phyloP scores from a whole-genome alignment of 495 filamentous ascomycete species.

The Penicillium steckii region DNA sequence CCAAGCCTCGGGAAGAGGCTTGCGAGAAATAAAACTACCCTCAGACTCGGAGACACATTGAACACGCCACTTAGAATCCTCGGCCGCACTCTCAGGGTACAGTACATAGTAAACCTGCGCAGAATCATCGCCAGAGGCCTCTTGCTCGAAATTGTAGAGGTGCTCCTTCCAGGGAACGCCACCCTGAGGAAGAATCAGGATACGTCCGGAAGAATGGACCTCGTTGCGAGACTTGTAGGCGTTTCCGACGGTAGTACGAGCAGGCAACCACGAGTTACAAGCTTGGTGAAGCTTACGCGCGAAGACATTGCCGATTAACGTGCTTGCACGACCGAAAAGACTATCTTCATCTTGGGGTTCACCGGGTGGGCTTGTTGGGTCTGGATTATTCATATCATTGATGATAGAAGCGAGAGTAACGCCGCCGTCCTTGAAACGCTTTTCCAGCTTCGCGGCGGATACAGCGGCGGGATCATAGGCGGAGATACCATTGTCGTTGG shows the following conservation, averaged over 20 bases:
- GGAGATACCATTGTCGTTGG: slow-evolving; percentile 92
- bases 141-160: slow-evolving; percentile 80
- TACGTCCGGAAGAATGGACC: slow-evolving; percentile 69
- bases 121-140: slow-evolving; percentile 40
- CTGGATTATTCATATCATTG: slow-evolving; percentile 70
- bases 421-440: slow-evolving; percentile 75
- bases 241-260: slow-evolving; percentile 68
- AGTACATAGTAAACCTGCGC: slow-evolving; percentile 77
- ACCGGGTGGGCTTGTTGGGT: slow-evolving; percentile 37
- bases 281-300: slow-evolving; percentile 65
- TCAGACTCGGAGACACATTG: slow-evolving; percentile 79
- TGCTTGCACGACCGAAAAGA: slow-evolving; percentile 72
- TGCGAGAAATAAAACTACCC: slow-evolving; percentile 85
- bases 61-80: slow-evolving; percentile 83
- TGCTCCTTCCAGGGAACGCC: slow-evolving; percentile 95
- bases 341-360: slow-evolving; percentile 77
- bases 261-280: slow-evolving; percentile 71
- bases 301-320: slow-evolving; percentile 85
- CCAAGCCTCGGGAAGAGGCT: slow-evolving; percentile 87
- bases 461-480: slow-evolving; percentile 69
- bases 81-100: slow-evolving; percentile 74
- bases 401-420: slow-evolving; percentile 84
- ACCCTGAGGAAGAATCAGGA: slow-evolving; percentile 73
- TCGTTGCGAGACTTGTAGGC: slow-evolving; percentile 65
- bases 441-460: slow-evolving; percentile 63